phyloP scores from a whole-genome alignment of 257 asterid genomes.

The Lantana camara region DNA sequence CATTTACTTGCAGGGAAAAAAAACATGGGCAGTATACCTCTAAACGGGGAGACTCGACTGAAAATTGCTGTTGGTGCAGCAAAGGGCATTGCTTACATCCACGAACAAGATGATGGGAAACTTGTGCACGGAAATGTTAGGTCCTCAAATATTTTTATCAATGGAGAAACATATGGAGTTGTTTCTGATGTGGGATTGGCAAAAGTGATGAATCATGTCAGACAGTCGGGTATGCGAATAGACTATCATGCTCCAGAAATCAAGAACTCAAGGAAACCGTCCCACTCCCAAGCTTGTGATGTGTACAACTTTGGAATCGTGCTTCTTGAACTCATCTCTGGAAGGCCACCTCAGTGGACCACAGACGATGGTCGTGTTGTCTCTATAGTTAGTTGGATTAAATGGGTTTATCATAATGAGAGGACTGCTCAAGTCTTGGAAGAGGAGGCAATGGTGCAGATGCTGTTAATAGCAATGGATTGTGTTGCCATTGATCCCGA shows the following conservation, averaged over 20 bases:
- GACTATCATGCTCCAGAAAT: constrained; percentile 35
- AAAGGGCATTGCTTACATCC: constrained; percentile 32
- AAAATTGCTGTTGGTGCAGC: constrained; percentile 32
- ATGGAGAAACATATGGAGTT: constrained; percentile 1
- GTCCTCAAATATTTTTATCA: constrained; percentile 34
- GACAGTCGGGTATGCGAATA: not conserved
- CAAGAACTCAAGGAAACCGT: not conserved
- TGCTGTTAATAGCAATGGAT: not conserved
- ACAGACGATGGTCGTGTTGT: too few relatives aligned
- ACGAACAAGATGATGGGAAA: constrained; percentile 14
- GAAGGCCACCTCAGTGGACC: not conserved
- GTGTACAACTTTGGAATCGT: constrained; percentile 36
- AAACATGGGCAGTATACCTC: not conserved
- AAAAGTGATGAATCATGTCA: not conserved
- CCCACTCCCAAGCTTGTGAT: constrained; percentile 25
- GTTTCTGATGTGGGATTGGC: constrained; percentile 30
- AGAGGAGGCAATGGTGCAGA: not conserved
- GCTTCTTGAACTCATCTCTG: constrained; percentile 25
- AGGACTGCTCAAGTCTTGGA: not conserved
- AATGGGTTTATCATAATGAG: not conserved
- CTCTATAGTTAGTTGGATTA: not conserved
- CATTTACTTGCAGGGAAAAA: too few relatives aligned
- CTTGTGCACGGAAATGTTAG: constrained; percentile 38
- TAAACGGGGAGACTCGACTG: constrained; percentile 30
- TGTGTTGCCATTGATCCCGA: not conserved